Base-by-base conservation (phyloP, 306 rosid species). In the Lablab purpureus region DNA sequence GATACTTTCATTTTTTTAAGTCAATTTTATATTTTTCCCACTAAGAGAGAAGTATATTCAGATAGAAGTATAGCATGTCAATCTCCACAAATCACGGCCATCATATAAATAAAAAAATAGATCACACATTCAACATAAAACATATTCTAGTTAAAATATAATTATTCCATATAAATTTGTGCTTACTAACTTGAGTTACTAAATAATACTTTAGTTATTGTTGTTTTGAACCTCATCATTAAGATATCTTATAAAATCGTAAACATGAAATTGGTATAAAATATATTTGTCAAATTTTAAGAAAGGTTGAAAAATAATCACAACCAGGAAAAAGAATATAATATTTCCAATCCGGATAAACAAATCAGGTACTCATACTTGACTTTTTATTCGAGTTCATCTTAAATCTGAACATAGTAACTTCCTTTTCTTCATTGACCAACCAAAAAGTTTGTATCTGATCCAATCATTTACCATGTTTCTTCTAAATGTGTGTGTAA, bases 391-490 rank as follows among this genome's bases (percentile, higher is more conserved):
- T 34, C 18, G 2, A 18, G 62, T 46, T 75, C 62, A 45, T 60
- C 60, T 63, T 74, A 59, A 43, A 59, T 75, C 62, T 45, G 30
- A 75, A 75, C 71, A 27, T 23, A 47, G 27, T 59, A 74, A 28
- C 7, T 17, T 54, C 15, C 17, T 47, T 21, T 73, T 2, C 23
- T 1, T 52, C 37, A 23, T 73, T 67, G 56, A 73, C 52, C 59
- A 55, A 22, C 59, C 62, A 54, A 66, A 54, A 66, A 59, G 67
- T 52, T 54, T 54, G 43, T 15, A 27, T 4, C 12, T n/a, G 0
- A 52, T 19, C 23, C 23, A 50, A 47, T n/a, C 56, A 50, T 50
- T 50, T 52, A 52, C 2, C 56, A 47, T 1, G 19, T 18, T 4
- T 47, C 19, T 47, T 8, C 54, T 47, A 47, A 4, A 15, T 47